Evolutionary conservation across 2,329 filamentous ascomycete genomes (phyloP).

Genomic region (Phaeosphaeriaceae sp.): DNA sequence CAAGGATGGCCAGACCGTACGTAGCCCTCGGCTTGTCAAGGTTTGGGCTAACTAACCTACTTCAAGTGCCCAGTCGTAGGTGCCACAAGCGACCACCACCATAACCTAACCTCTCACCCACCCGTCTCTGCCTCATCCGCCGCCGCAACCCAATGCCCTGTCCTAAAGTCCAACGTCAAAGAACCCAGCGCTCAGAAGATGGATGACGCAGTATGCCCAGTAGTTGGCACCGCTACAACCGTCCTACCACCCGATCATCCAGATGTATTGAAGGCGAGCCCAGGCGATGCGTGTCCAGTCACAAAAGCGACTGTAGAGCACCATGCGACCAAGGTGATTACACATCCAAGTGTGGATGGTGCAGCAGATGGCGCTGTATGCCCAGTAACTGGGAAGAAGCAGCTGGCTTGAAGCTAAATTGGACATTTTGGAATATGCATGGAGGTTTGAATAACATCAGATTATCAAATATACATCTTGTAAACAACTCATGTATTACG

Average conservation of each 20-base stretch:
- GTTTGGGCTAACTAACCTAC: not conserved
- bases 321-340: conserved; percentile 51
- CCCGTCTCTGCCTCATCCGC: conserved; percentile 36
- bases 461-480: not conserved
- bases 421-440: not conserved
- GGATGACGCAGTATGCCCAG: conserved; percentile 53
- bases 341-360: conserved; percentile 49
- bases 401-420: conserved; percentile 15
- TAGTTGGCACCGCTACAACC: conserved; percentile 52
- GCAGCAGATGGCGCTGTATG: conserved; percentile 49
- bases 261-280: conserved; percentile 45
- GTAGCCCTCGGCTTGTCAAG: not conserved
- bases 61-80: conserved; percentile 53
- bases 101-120: conserved; percentile 52
- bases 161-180: conserved; percentile 48
- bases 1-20: conserved; percentile 47
- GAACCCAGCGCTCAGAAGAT: conserved; percentile 46
- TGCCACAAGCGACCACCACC: conserved; percentile 54
- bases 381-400: conserved; percentile 50
- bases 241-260: conserved; percentile 54
- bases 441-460: not conserved
- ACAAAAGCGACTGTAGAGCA: conserved; percentile 54
- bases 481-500: too few relatives aligned
- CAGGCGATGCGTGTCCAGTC: conserved; percentile 51
- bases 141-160: conserved; percentile 50